These are phyloP conservation scores for Phoma sp. DNA, from an alignment of 2,329 filamentous ascomycete species.

Conservation along the genomic window DNA sequence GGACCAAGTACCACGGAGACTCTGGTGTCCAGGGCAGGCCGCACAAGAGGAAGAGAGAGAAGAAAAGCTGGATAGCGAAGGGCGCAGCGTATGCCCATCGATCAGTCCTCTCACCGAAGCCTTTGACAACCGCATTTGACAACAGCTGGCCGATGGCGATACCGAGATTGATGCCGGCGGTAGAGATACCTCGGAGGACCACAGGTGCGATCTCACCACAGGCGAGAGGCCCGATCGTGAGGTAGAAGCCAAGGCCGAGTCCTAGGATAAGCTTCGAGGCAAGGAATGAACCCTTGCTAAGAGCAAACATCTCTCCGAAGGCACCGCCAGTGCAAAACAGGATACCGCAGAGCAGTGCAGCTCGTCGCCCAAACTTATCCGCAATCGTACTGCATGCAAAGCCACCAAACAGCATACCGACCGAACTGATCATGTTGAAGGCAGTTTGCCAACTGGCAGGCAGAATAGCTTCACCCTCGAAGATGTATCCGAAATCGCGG, in stretches of 20 bases:
- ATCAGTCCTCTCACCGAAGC: slow-evolving; percentile 60
- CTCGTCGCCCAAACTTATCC: slow-evolving; percentile 42
- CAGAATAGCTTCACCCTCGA: slow-evolving; percentile 36
- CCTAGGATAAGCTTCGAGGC: slow-evolving; percentile 19
- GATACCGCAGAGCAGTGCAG: slow-evolving; percentile 18
- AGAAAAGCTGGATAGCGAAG: slow-evolving; percentile 76
- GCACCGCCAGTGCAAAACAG: slow-evolving; percentile 53
- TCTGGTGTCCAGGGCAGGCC: slow-evolving; percentile 72
- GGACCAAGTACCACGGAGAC: slow-evolving; percentile 74
- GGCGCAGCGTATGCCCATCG: slow-evolving; percentile 68
- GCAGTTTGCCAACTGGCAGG: slow-evolving; percentile 50
- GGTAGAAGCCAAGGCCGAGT: slow-evolving; percentile 21
- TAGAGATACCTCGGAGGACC: slow-evolving; percentile 64
- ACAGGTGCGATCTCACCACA: slow-evolving; percentile 58
- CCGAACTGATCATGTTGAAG: slow-evolving; percentile 59
- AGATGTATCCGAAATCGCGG: slow-evolving; percentile 60
- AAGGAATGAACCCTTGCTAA: slow-evolving; percentile 27
- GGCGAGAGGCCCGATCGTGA: slow-evolving; percentile 19
- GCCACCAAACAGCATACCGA: slow-evolving; percentile 65
- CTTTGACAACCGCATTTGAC: slow-evolving; percentile 51
- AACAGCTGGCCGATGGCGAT: slow-evolving; percentile 70
- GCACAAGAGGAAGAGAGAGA: slow-evolving; percentile 68
- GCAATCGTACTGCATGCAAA: slow-evolving; percentile 46
- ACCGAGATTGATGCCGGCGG: slow-evolving; percentile 67
- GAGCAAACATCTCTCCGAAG: slow-evolving; percentile 69